Conservation (phyloP, 2,329 filamentous ascomycete genomes). For the Hirsutella thompsonii region DNA sequence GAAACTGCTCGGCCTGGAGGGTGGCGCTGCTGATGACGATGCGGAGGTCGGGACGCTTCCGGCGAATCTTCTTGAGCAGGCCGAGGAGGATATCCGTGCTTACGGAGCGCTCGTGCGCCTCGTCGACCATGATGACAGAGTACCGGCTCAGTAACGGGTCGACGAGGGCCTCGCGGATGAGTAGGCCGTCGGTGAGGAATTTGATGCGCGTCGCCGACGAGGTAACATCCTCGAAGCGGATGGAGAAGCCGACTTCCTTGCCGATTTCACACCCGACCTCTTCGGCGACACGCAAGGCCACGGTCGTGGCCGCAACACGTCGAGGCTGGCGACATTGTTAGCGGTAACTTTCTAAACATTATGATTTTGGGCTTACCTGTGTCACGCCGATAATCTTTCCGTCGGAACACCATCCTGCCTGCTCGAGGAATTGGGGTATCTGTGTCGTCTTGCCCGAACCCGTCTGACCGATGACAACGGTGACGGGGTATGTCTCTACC, state of each 20-base stretch:
- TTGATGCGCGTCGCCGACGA: conserved; percentile 80
- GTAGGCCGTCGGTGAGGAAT: conserved; percentile 84
- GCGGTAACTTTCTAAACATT: conserved; percentile 3
- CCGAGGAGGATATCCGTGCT: conserved; percentile 87
- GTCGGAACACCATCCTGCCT: conserved; percentile 77
- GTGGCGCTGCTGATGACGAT: conserved; percentile 92
- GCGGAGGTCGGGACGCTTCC: conserved; percentile 65
- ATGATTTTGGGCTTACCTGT: conserved; percentile 49
- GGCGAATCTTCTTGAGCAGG: conserved; percentile 79
- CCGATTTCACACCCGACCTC: conserved; percentile 78
- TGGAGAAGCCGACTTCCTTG: conserved; percentile 86
- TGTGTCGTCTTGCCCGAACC: conserved; percentile 95
- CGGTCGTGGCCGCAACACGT: conserved; percentile 79
- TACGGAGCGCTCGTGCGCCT: conserved; percentile 87
- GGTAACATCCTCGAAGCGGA: conserved; percentile 83
- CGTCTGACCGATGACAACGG: conserved; percentile 85
- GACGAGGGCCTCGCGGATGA: conserved; percentile 83
- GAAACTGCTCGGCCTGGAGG: conserved; percentile 75
- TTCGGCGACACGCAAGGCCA: conserved; percentile 78
- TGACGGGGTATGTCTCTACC: conserved; percentile 72
- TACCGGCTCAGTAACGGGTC: conserved; percentile 86
- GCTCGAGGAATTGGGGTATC: conserved; percentile 79
- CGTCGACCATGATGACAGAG: conserved; percentile 94
- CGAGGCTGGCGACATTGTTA: conserved; percentile 50
- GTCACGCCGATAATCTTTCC: conserved; percentile 80